Evolutionary conservation across 768 basidiomycete genomes (phyloP), one percentile per base, ranked within the genome.

Genomic region (Trametes elegans): DNA sequence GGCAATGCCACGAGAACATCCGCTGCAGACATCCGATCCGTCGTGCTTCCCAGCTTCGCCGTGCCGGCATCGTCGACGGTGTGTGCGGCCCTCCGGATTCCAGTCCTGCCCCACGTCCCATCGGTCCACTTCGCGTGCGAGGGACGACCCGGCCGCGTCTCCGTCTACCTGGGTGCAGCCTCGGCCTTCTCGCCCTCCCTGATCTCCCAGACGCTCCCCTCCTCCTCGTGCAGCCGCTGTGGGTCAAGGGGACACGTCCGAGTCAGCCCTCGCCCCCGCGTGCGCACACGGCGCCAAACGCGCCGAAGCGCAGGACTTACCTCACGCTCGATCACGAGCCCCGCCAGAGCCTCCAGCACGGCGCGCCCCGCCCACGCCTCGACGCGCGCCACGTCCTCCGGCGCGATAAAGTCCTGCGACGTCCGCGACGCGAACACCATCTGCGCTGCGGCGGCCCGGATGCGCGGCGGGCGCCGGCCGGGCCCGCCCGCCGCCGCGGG

Each of bases 371-470:
- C 75, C 85, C 84, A 87, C 21, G 73, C 70, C 66, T 93, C 88
- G 10, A 84, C 64, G 51, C 73, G 73, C 8, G 68, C 69, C 26
- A 90, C 88, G 49, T 80, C 73, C 34, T 81, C 73, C 5, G 90
- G 90, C 3, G 81, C 82, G 63, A 93, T 91, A 64, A 92, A 90
- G 57, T 80, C 87, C 59, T 76, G 78, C 24, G 87, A 85, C 36
- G 74, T 76, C 43, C 90, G 81, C 38, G 84, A 79, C n/a, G 90
- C 90, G 64, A 89, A 93, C 5, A 91, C 80, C 80, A 91, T 88
- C 55, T 92, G 90, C 19, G 81, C 81, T 14, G 87, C 85, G 14
- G 90, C 87, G n/a, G 86, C 90, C 62, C 80, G 79, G 63, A 92
- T 90, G 53, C 63, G 60, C 16, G 74, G 64, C 18, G 55, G 63